These are phyloP conservation scores for Melanopsichium pennsylvanicum DNA, from an alignment of 1,284 basidiomycete species.

Conservation along the genomic window DNA sequence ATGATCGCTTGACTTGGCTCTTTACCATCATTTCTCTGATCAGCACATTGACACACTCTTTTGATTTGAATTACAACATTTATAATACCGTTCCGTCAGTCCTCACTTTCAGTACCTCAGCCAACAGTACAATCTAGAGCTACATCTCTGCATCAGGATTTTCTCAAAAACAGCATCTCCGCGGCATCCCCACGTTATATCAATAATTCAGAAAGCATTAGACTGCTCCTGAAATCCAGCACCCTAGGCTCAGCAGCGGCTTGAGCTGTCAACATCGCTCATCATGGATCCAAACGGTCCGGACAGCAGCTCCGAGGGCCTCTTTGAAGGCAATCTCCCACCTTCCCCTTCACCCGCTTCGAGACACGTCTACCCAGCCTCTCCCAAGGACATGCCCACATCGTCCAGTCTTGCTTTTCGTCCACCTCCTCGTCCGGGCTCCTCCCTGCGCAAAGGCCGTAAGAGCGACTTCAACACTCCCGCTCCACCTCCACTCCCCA, in stretches of 20 bases:
- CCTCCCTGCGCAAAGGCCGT: conserved; percentile 43
- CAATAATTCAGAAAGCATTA: no score
- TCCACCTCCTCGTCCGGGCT: conserved; percentile 47
- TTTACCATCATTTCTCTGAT: neutral
- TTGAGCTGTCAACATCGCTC: conserved; percentile 3
- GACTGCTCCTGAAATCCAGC: neutral
- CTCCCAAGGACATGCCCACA: conserved; percentile 37
- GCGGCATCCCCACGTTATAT: neutral
- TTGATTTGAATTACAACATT: neutral
- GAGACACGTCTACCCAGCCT: conserved; percentile 23
- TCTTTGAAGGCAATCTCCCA: conserved; percentile 41
- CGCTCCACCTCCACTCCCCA: conserved; percentile 37
- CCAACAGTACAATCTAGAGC: neutral
- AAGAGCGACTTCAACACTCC: conserved; percentile 52
- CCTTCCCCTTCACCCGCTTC: conserved; percentile 45
- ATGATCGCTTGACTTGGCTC: neutral
- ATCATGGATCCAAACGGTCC: conserved; percentile 34
- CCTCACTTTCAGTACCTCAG: neutral
- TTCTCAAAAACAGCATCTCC: neutral
- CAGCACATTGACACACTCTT: neutral
- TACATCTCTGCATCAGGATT: neutral
- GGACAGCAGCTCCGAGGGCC: conserved; percentile 44
- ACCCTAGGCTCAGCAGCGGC: conserved; percentile 6
- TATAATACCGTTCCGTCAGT: neutral
- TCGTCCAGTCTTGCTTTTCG: conserved; percentile 42